Evolutionary conservation across 2,329 filamentous ascomycete species (phyloP).

Genomic region (Claviceps sp.): DNA sequence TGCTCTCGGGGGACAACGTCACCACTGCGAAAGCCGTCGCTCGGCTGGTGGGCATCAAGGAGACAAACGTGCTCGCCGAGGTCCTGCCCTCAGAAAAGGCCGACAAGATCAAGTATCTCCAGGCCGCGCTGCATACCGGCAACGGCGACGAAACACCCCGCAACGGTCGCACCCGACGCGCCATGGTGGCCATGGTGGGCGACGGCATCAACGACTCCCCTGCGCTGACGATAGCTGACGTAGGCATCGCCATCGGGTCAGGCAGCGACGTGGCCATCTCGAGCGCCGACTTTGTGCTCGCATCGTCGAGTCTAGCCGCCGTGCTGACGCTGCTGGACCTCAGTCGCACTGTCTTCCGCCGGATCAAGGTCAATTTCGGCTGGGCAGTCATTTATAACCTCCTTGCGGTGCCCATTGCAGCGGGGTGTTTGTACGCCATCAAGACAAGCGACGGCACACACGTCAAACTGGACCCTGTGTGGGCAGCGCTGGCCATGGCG

Average conservation of each 20-base stretch:
- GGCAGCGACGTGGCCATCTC: constrained; percentile 76
- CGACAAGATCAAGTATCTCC: constrained; percentile 52
- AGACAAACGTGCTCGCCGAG: constrained; percentile 67
- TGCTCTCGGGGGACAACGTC: constrained; percentile 86
- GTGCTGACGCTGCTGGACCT: constrained; percentile 64
- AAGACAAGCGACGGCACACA: constrained; percentile 34
- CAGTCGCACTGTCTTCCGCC: constrained; percentile 56
- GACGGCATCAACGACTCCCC: constrained; percentile 86
- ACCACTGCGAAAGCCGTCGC: constrained; percentile 75
- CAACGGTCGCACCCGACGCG: constrained; percentile 23
- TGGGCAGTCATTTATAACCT: constrained; percentile 80
- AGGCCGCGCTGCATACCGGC: constrained; percentile 33
- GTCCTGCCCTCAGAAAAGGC: constrained; percentile 78
- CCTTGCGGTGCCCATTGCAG: constrained; percentile 64
- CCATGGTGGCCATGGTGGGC: constrained; percentile 67
- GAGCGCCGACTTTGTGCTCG: constrained; percentile 68
- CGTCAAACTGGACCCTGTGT: constrained; percentile 59
- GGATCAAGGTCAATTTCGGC: constrained; percentile 72
- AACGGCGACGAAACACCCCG: constrained; percentile 13
- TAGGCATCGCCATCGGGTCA: constrained; percentile 71
- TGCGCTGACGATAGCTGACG: constrained; percentile 65
- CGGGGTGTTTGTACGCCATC: constrained; percentile 59
- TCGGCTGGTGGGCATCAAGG: constrained; percentile 57
- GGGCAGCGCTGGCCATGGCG: constrained; percentile 88
- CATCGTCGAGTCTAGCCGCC: constrained; percentile 55